Evolutionary conservation across 306 rosid species (phyloP).

Genomic region (Fragaria nilgerrensis): DNA sequence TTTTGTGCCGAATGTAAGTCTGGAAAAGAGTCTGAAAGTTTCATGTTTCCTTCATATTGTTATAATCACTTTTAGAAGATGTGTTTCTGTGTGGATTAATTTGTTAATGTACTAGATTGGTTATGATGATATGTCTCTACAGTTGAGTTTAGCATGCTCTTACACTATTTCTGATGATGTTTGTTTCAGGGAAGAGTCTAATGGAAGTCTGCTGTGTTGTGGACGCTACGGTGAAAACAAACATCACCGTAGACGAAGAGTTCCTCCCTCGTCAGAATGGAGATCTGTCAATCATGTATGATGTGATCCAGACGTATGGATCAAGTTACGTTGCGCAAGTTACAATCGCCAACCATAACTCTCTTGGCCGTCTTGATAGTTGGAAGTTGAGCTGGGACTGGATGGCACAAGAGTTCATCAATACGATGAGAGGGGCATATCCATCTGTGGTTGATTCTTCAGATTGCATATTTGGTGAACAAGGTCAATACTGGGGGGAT

Average conservation of each 20-base stretch:
- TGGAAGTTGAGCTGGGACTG: conserved; percentile 96
- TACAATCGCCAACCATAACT: conserved; percentile 72
- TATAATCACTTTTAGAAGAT: neutral
- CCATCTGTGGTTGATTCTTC: conserved; percentile 76
- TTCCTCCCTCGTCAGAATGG: conserved; percentile 78
- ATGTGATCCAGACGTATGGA: conserved; percentile 62
- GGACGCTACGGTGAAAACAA: conserved; percentile 48
- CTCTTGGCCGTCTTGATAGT: conserved; percentile 91
- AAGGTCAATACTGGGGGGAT: conserved; percentile 43
- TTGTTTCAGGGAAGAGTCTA: conserved; percentile 49
- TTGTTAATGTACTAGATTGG: neutral
- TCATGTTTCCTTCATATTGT: neutral
- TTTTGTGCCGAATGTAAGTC: neutral
- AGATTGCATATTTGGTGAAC: conserved; percentile 72
- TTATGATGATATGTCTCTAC: neutral
- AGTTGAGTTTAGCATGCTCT: neutral
- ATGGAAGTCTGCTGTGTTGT: conserved; percentile 71
- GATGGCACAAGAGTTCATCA: conserved; percentile 83
- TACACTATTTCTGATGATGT: neutral
- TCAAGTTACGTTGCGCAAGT: conserved; percentile 82
- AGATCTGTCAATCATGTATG: conserved; percentile 90
- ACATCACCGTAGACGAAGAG: conserved; percentile 44
- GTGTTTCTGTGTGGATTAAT: neutral
- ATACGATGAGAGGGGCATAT: conserved; percentile 83
- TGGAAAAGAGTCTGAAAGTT: neutral